These are phyloP conservation scores for Chlorella sp. DNA, from an alignment of 139 green algal species.

Conservation along the genomic window DNA sequence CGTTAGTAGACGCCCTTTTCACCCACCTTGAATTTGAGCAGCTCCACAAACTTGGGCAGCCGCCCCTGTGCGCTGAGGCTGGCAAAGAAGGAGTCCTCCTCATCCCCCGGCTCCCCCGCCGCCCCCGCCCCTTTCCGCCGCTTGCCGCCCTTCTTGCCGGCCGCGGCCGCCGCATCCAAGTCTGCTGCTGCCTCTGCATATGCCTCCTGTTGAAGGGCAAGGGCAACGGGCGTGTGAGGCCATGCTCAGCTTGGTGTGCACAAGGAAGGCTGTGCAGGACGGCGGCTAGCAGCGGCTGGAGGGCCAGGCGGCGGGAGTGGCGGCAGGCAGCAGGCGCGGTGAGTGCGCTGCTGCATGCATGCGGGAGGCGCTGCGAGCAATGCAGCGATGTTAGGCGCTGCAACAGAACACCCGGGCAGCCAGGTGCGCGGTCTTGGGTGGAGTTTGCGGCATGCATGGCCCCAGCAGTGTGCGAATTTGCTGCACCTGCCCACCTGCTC, in stretches of 20 bases:
- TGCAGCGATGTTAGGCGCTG: no score
- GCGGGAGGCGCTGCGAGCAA: not conserved
- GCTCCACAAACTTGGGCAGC: constrained; percentile 77
- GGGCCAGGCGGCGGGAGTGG: not conserved
- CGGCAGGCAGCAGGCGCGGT: not conserved
- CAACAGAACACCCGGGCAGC: no score
- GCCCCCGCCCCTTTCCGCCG: constrained; percentile 20
- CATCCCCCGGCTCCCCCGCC: not conserved
- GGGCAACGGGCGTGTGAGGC: not conserved
- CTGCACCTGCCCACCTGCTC: constrained; percentile 20
- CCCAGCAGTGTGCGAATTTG: not conserved
- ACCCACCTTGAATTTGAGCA: constrained; percentile 85
- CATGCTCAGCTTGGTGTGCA: not conserved
- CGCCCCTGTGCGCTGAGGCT: constrained; percentile 49
- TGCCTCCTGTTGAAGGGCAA: constrained; percentile 47
- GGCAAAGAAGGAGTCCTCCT: constrained; percentile 63
- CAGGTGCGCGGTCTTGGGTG: not conserved
- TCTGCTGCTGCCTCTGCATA: constrained; percentile 70
- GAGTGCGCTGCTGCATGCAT: not conserved
- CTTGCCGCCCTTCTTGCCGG: constrained; percentile 43
- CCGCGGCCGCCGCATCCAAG: constrained; percentile 27
- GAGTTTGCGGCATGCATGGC: not conserved
- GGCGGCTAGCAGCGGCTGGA: not conserved
- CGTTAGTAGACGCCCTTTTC: no score
- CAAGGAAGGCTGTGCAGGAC: not conserved